Evolutionary conservation across 306 rosid species (phyloP), one percentile per base, ranked within the genome.

Genomic region (barrel medic (Medicago truncatula)): DNA sequence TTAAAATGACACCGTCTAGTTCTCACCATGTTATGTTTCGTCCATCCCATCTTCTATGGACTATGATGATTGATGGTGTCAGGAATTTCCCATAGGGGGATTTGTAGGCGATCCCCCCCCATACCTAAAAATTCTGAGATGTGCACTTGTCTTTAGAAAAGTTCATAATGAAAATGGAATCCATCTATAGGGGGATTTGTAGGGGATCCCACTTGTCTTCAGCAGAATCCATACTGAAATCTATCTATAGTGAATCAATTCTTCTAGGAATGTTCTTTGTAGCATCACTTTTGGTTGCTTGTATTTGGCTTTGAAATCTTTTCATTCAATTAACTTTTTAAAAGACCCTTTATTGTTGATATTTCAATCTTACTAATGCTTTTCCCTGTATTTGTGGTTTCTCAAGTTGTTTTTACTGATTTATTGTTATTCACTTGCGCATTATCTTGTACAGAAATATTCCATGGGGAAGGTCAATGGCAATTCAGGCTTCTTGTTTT

Each of bases 401-500:
- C 4, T 36, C 6, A 15, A 64, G 40, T 25, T 64, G 70, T 50
- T 72, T 36, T 36, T 39, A 4, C 25, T 38, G 13, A 4, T 67
- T 59, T 49, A 13, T 9, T 58, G 15, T 8, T 25, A 49, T 69
- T 70, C 39, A 49, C 46, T 60, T 64, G 6, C 13, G 36, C 40
- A 18, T 69, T 21, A 25, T 81, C 44, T 69, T 62, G 34, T 76
- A 53, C 78, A 75, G 74, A 70, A 17, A 12, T 53, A 17, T 71
- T 54, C 59, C 74, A 44, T 76, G 63, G 40, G 46, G 71, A 44
- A 44, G 41, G 43, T 70, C 38, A 70, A 62, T 36, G 34, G 54
- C 73, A 59, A 59, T 56, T 41, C 69, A 5, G 34, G 65, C 79
- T 73, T 47, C 56, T 67, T 28, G 62, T 68, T 67, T 75, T 77